Evolutionary conservation across 73 alveolate species (phyloP).

Genomic region (Symbiodinium pilosum): DNA sequence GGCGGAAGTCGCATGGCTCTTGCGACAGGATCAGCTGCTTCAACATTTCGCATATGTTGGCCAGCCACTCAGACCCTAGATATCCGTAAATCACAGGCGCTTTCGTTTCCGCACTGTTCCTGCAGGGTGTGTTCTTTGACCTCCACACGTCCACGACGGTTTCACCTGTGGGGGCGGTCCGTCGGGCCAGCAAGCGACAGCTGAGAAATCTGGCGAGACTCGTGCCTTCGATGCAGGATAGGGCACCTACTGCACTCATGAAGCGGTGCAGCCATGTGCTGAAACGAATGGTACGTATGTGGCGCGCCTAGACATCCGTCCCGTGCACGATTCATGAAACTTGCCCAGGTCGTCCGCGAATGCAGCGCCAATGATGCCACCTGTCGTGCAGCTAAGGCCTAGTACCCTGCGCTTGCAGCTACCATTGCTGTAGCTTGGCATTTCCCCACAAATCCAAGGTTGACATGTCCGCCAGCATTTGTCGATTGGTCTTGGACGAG

Average conservation of each 20-base stretch:
- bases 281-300: too few relatives aligned
- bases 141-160: conserved; percentile 30
- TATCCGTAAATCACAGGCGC: not conserved
- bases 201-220: conserved; percentile 54
- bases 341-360: conserved; percentile 52
- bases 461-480: conserved; percentile 51
- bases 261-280: too few relatives aligned
- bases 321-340: not conserved
- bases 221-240: not conserved
- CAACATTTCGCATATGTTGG: conserved; percentile 69
- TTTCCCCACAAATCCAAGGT: conserved; percentile 31
- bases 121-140: conserved; percentile 57
- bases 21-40: conserved; percentile 56
- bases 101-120: not conserved
- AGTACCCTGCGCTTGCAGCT: too few relatives aligned
- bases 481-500: conserved; percentile 72
- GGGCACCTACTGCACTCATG: too few relatives aligned
- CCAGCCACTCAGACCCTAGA: not conserved
- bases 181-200: conserved; percentile 74
- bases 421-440: too few relatives aligned
- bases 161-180: conserved; percentile 41
- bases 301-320: not conserved
- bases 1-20: not conserved
- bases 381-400: too few relatives aligned
- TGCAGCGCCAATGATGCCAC: conserved; percentile 59